phyloP scores from a whole-genome alignment of 176 grass and related monocot species.

The Juncus effusus region DNA sequence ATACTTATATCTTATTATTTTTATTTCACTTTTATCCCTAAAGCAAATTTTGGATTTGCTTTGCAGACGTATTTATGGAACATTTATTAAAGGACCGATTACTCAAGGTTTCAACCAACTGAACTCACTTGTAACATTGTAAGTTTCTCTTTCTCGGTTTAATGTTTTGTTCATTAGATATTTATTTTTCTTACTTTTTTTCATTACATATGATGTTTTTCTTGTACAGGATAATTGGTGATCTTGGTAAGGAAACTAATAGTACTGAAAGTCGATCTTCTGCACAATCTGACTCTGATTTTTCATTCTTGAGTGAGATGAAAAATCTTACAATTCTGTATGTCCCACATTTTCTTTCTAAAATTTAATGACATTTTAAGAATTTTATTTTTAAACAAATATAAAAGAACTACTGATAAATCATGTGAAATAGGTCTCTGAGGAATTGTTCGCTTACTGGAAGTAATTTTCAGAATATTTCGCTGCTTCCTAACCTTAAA shows the following conservation, averaged over 20 bases:
- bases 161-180: too few relatives aligned
- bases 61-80: conserved; percentile 24
- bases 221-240: conserved; percentile 25
- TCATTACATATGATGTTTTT: neutral
- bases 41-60: neutral
- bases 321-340: conserved; percentile 19
- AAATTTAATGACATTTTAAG: too few relatives aligned
- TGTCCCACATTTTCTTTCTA: conserved; percentile 8
- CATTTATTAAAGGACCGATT: conserved; percentile 8
- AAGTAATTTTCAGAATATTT: neutral
- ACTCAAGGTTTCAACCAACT: neutral
- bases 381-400: neutral
- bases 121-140: conserved; percentile 2
- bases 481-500: conserved; percentile 1
- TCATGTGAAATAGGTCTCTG: conserved; percentile 22
- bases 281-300: conserved; percentile 8
- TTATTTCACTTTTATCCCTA: neutral
- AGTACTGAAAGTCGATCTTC: neutral
- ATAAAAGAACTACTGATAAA: conserved; percentile 3
- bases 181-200: neutral
- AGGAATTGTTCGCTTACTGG: conserved; percentile 21
- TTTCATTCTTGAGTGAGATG: conserved; percentile 28
- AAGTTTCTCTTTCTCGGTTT: neutral
- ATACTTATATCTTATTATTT: neutral
- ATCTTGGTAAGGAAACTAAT: neutral